These are phyloP conservation scores for Fusarium pininemorale DNA, from an alignment of 2,329 filamentous ascomycete genomes.

Conservation along the genomic window DNA sequence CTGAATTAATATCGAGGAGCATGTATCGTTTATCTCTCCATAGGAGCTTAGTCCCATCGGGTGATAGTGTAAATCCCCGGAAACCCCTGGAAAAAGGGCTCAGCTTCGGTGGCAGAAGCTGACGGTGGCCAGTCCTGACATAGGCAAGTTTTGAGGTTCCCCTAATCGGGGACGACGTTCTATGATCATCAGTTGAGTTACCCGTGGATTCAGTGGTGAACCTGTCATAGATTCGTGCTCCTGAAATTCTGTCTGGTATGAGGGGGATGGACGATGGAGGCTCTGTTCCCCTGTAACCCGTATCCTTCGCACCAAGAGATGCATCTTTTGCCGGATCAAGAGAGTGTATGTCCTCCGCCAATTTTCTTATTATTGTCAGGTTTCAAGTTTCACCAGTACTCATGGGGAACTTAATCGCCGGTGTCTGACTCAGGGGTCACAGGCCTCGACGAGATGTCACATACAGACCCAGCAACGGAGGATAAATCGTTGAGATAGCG, in stretches of 20 bases:
- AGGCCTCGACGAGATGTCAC: background rate
- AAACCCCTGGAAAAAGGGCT: background rate
- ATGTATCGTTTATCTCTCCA: background rate
- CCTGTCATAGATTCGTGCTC: background rate
- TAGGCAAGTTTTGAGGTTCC: background rate
- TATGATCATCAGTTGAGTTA: background rate
- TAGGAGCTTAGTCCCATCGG: background rate
- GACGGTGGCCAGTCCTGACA: background rate
- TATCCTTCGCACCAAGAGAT: background rate
- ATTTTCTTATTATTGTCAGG: too few species aligned
- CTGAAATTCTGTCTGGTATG: background rate
- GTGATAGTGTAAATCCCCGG: background rate
- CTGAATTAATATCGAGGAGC: background rate
- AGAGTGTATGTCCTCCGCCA: too few species aligned
- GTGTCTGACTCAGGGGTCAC: background rate
- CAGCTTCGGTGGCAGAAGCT: background rate
- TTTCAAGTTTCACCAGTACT: background rate
- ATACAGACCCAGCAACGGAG: conserved; percentile 1
- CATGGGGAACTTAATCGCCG: background rate
- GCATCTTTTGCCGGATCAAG: rapidly evolving
- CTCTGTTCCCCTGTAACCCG: background rate
- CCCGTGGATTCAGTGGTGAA: background rate
- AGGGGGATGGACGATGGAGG: background rate
- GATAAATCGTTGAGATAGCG: conserved; percentile 4
- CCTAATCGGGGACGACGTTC: background rate